Conservation (phyloP, 2,329 filamentous ascomycete species). For the Calycina herbarum region DNA sequence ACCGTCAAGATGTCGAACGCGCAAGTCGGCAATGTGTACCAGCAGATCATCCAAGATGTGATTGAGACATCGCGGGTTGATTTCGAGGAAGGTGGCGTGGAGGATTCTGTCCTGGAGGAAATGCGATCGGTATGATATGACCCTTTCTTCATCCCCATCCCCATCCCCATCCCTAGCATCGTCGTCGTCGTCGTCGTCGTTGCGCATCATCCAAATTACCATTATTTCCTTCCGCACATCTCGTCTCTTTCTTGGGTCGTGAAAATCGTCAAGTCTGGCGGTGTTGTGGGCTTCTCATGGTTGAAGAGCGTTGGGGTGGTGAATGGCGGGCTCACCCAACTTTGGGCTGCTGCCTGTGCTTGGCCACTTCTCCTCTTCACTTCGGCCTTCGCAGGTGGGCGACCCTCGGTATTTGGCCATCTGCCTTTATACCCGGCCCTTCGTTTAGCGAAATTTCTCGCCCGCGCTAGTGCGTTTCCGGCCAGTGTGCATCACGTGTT, state of each 20-base stretch:
- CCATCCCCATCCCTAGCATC: slow-evolving; percentile 1
- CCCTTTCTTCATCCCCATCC: background rate
- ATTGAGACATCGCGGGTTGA: slow-evolving; percentile 90
- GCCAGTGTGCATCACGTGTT: slow-evolving; percentile 23
- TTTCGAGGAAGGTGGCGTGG: slow-evolving; percentile 94
- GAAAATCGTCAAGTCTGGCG: background rate
- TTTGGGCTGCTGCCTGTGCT: slow-evolving; percentile 25
- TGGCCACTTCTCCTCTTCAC: slow-evolving; percentile 5
- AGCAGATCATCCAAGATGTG: slow-evolving; percentile 77
- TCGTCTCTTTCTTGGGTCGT: background rate
- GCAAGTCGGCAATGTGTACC: slow-evolving; percentile 70
- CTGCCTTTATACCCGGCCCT: slow-evolving; percentile 35
- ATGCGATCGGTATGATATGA: slow-evolving; percentile 73
- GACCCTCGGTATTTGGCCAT: slow-evolving; percentile 36
- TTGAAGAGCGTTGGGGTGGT: slow-evolving; percentile 7
- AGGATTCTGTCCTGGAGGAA: slow-evolving; percentile 82
- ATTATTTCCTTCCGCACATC: slow-evolving; percentile 11
- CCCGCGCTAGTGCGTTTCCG: slow-evolving; percentile 30
- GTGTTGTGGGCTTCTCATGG: slow-evolving; percentile 6
- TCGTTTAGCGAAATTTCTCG: slow-evolving; percentile 30
- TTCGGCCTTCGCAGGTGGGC: slow-evolving; percentile 33
- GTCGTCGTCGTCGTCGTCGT: slow-evolving; percentile 3
- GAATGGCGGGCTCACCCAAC: background rate
- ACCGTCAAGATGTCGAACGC: slow-evolving; percentile 36
- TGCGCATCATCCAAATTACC: background rate